Evolutionary conservation across 208 protist genomes (phyloP).

Genomic region (Trypanosoma lewisi): DNA sequence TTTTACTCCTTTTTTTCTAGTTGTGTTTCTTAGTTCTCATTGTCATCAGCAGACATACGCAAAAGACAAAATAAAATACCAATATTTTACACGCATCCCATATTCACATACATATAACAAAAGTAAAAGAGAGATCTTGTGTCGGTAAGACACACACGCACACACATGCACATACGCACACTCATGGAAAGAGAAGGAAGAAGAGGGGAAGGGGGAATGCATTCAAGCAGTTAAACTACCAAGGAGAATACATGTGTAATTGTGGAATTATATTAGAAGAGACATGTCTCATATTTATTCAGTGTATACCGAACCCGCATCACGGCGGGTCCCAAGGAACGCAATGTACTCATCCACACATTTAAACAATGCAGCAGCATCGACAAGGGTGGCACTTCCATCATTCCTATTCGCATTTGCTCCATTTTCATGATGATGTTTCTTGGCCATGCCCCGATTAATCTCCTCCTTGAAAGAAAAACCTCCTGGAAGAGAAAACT

Average conservation of each 20-base stretch:
- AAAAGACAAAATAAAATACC: background rate
- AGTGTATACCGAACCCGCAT: conserved; percentile 29
- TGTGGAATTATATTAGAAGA: background rate
- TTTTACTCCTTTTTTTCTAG: background rate
- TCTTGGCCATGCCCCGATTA: conserved; percentile 4
- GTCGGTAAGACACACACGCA: background rate
- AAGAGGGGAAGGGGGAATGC: conserved; percentile 12
- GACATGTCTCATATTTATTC: conserved; percentile 8
- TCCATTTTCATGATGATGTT: background rate
- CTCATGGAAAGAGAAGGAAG: background rate
- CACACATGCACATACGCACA: background rate
- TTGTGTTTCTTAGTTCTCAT: background rate
- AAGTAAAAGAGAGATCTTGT: conserved; percentile 5
- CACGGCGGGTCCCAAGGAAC: conserved; percentile 69
- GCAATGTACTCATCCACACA: conserved; percentile 59
- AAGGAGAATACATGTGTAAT: background rate
- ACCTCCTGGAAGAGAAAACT: conserved; percentile 43
- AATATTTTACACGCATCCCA: background rate
- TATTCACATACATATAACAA: background rate
- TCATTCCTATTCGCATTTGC: background rate
- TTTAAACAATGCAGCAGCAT: conserved; percentile 38
- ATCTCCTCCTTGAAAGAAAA: conserved; percentile 64
- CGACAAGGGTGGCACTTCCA: conserved; percentile 27
- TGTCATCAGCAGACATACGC: background rate
- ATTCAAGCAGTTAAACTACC: no score